Conservation (phyloP, 176 grass and related monocot species). For the Elymus sibiricus region DNA sequence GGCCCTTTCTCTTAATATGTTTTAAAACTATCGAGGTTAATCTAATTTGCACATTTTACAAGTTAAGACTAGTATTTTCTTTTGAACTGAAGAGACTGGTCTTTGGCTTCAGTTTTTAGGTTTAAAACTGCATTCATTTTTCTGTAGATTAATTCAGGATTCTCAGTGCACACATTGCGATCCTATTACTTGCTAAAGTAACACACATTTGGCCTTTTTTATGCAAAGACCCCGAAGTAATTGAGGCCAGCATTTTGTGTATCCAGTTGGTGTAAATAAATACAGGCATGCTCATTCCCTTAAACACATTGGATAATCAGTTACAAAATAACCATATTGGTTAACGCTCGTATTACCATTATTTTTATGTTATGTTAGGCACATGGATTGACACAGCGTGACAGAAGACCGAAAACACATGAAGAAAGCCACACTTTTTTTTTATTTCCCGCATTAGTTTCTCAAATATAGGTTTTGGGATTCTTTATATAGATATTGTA, state of each 20-base stretch:
- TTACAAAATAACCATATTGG: background rate
- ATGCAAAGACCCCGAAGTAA: background rate
- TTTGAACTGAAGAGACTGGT: background rate
- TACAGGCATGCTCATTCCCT: constrained; percentile 1
- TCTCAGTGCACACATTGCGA: background rate
- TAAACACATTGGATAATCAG: background rate
- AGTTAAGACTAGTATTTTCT: background rate
- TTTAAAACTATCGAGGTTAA: background rate
- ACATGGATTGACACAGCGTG: background rate
- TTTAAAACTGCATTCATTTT: background rate
- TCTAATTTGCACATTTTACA: background rate
- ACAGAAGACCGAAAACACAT: background rate
- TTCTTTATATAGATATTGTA: background rate
- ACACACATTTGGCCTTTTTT: background rate
- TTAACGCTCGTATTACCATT: background rate
- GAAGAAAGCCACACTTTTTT: background rate
- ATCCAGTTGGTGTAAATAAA: background rate
- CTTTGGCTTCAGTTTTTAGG: background rate
- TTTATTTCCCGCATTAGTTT: background rate
- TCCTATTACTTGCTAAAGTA: background rate
- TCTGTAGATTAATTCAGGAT: background rate
- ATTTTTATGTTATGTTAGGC: background rate
- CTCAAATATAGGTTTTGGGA: background rate
- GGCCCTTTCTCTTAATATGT: constrained; percentile 9
- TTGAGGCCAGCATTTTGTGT: background rate